Evolutionary conservation across 2,329 filamentous ascomycete species (phyloP), one percentile per base, ranked within the genome.

Genomic region (Fusarium nanum): DNA sequence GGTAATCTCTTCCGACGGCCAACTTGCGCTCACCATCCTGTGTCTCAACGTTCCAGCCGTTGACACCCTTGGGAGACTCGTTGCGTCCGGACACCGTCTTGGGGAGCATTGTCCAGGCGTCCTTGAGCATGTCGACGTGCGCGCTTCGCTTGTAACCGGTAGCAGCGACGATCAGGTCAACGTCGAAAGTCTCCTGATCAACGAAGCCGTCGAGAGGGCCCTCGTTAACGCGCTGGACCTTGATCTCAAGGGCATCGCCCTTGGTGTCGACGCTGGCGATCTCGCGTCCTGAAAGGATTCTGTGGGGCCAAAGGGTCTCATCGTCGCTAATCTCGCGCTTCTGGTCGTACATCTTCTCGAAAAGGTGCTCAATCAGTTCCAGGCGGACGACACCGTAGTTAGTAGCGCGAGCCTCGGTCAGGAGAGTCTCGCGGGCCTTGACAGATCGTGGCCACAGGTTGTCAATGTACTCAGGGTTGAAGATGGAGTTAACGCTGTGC

Each of bases 321-420:
- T 94, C 89, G 20, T 85, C 81, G 60, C 88, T 87, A 32, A 93
- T 85, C 48, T 87, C 85, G 56, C 97, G 87, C 52, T 90, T 89
- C 81, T 98, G 95, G 59, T 93, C 87, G 81, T 98, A 98, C 82
- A 97, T 90, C 60, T 88, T 88, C 80, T 95, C 90, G 80, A 97
- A 98, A 30, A 98, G 88, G 60, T 91, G 88, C 80, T 98, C 95
- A 61, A 98, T 92, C 53, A 98, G 87, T 71, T 93, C 89, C n/a
- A 97, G 87, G 10, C 95, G 90, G 6, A 99, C 95, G 7, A 98
- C 95, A 55, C 93, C 92, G 79, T 98, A 98, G 83, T 98, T 98
- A 65, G 95, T 98, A 30, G 89, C 90, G 64, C 92, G 91, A 73
- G 97, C 93, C 55, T 90, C 89, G 18, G 85, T 82, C 54, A 97